phyloP scores from a whole-genome alignment of 202 grass and related monocot species.

The Thinopyrum obtusiflorum region DNA sequence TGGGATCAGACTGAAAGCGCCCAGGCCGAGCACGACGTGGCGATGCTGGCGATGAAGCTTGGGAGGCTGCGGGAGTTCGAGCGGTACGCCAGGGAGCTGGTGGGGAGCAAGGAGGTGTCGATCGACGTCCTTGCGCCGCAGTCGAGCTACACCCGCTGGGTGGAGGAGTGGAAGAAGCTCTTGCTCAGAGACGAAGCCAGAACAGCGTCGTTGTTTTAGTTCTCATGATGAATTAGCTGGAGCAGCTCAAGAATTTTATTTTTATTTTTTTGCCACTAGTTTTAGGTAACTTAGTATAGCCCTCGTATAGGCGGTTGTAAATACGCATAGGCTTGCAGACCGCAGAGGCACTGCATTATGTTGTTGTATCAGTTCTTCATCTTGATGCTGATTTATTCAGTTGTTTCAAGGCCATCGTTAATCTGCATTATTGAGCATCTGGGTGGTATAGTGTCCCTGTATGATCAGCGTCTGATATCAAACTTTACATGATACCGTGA shows the following conservation, averaged over 20 bases:
- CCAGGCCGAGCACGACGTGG: constrained; percentile 22
- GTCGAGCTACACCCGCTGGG: constrained; percentile 77
- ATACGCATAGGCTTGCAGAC: constrained; percentile 34
- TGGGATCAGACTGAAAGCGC: constrained; percentile 46
- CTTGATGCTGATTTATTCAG: constrained; percentile 17
- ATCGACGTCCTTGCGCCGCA: constrained; percentile 75
- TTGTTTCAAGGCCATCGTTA: background rate
- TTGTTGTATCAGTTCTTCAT: constrained; percentile 30
- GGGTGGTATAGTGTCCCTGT: background rate
- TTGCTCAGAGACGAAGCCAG: constrained; percentile 48
- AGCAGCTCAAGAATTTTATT: background rate
- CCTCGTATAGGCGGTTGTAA: constrained; percentile 30
- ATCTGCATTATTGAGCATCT: background rate
- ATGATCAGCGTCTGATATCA: background rate
- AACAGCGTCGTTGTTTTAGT: constrained; percentile 22
- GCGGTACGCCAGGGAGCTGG: constrained; percentile 53
- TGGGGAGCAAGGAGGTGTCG: constrained; percentile 78
- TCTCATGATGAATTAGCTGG: constrained; percentile 5
- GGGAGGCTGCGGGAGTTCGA: constrained; percentile 58
- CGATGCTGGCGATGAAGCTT: constrained; percentile 27
- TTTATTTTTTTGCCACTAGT: background rate
- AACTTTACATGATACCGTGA: too few species aligned
- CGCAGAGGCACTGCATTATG: constrained; percentile 24
- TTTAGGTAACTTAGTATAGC: constrained; percentile 28
- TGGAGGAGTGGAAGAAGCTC: constrained; percentile 70